Percentiles rank a stretch among this genome's conserved stretches.
phyloP scores from a whole-genome alignment of 2,329 filamentous ascomycete species.

The Aspergillus aculeatinus region DNA sequence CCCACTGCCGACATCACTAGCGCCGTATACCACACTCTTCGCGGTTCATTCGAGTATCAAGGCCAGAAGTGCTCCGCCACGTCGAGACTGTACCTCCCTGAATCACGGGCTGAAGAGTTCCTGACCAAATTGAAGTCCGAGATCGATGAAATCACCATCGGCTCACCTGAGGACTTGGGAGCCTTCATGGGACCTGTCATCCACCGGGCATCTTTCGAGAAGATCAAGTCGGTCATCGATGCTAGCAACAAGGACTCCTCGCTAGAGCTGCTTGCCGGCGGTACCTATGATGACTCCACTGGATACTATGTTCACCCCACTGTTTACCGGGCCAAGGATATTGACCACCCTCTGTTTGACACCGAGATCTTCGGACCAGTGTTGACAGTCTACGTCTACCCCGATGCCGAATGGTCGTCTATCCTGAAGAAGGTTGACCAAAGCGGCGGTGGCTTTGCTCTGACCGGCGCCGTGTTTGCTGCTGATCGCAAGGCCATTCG shows the following conservation, averaged over 20 bases:
- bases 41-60: constrained; percentile 83
- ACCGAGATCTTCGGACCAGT: constrained; percentile 80
- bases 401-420: constrained; percentile 63
- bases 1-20: constrained; percentile 71
- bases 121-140: constrained; percentile 64
- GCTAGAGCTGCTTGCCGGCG: constrained; percentile 69
- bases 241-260: constrained; percentile 70
- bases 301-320: constrained; percentile 82
- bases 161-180: constrained; percentile 44
- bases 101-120: constrained; percentile 70
- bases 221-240: constrained; percentile 72
- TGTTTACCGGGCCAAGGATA: constrained; percentile 70
- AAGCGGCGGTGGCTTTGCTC: constrained; percentile 34
- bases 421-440: constrained; percentile 50
- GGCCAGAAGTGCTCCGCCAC: constrained; percentile 86
- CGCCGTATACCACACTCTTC: constrained; percentile 74
- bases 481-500: constrained; percentile 36
- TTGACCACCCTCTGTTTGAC: constrained; percentile 68
- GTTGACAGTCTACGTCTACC: constrained; percentile 71
- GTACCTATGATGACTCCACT: constrained; percentile 69
- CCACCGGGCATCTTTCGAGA: constrained; percentile 74
- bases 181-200: constrained; percentile 85
- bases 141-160: constrained; percentile 66
- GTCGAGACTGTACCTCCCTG: constrained; percentile 72
- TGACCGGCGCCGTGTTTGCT: constrained; percentile 43